Conservation (phyloP, 176 grass and related monocot genomes). For the Thalia dealbata region DNA sequence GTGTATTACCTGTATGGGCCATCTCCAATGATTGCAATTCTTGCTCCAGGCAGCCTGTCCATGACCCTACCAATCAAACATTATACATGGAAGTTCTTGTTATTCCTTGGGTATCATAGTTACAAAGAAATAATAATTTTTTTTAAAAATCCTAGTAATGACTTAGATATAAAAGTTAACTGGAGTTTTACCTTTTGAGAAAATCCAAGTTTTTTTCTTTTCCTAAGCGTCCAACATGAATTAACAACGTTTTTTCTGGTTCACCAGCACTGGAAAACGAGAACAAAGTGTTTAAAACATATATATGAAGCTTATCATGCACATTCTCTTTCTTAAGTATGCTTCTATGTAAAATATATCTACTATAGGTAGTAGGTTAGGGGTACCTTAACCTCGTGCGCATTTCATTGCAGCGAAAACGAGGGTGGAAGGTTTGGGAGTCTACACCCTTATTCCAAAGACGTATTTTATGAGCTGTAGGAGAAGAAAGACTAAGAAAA, state of each 20-base stretch:
- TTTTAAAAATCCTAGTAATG: neutral
- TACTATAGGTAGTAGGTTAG: no score
- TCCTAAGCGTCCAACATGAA: slow-evolving; percentile 85
- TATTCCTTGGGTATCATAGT: no score
- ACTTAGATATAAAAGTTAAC: neutral
- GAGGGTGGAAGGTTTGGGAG: slow-evolving; percentile 88
- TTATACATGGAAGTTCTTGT: no score
- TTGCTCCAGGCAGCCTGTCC: slow-evolving; percentile 71
- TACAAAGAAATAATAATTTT: no score
- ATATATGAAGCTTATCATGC: slow-evolving; percentile 5
- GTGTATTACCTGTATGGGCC: slow-evolving; percentile 59
- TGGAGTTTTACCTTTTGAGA: slow-evolving; percentile 53
- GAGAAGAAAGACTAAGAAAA: slow-evolving; percentile 11
- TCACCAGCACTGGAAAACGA: slow-evolving; percentile 46
- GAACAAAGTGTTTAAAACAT: slow-evolving; percentile 7
- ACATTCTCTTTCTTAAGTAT: neutral
- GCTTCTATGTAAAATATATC: neutral
- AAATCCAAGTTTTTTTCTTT: slow-evolving; percentile 96
- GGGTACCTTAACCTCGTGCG: slow-evolving; percentile 60
- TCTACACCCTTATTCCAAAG: slow-evolving; percentile 95
- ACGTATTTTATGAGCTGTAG: slow-evolving; percentile 77
- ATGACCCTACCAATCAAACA: slow-evolving; percentile 50
- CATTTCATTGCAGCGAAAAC: slow-evolving; percentile 64
- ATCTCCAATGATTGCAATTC: slow-evolving; percentile 90
- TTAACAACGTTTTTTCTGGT: slow-evolving; percentile 77